phyloP scores from a whole-genome alignment of 352 stramenopile genomes.

The Blastocystis sp. region DNA sequence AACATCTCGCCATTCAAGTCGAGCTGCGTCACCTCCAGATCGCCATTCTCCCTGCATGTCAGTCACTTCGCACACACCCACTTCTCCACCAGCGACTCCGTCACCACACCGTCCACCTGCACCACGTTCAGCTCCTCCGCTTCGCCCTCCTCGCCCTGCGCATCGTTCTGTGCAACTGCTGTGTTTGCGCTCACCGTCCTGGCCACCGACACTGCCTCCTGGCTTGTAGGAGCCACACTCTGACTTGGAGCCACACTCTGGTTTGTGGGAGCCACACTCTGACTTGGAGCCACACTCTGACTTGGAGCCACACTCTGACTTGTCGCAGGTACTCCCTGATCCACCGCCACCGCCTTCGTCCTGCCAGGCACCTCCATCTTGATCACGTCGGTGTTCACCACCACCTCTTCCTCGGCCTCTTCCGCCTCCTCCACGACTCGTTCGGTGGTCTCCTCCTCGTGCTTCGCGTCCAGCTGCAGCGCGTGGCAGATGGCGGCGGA shows the following conservation, averaged over 20 bases:
- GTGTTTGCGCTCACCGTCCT: background rate
- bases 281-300: background rate
- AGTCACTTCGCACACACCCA: background rate
- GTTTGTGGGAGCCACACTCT: too few species aligned
- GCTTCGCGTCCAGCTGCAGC: constrained; percentile 6
- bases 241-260: too few species aligned
- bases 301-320: background rate
- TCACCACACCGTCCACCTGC: background rate
- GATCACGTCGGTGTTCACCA: background rate
- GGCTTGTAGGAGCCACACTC: too few species aligned
- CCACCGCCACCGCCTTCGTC: background rate
- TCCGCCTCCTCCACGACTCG: background rate
- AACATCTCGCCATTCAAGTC: background rate
- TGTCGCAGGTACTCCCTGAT: background rate
- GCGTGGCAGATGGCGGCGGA: background rate
- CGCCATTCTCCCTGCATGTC: background rate
- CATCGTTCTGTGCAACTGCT: background rate
- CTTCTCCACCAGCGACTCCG: background rate
- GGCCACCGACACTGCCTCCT: too few species aligned
- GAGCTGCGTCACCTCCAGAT: background rate
- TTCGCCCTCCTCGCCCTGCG: background rate
- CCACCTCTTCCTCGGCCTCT: background rate
- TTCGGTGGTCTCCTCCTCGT: constrained; percentile 64
- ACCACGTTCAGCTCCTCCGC: constrained; percentile 18
- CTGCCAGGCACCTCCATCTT: background rate